These are phyloP conservation scores for Tetracladium setigerum DNA, from an alignment of 495 filamentous ascomycete species.

Conservation along the genomic window DNA sequence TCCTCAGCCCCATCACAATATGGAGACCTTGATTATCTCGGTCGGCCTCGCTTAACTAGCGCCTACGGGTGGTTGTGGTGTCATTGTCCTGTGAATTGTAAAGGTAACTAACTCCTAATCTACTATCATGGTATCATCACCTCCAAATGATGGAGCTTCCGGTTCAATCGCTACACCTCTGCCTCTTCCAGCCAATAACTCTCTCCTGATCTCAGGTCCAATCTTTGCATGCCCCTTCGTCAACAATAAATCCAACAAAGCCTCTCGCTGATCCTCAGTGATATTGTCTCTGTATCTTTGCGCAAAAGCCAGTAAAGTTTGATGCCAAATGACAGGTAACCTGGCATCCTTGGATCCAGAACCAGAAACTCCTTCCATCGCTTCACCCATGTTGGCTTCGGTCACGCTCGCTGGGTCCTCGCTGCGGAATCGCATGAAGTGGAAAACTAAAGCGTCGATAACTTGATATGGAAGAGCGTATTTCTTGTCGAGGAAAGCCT, in stretches of 20 bases:
- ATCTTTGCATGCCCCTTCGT: slow-evolving; percentile 82
- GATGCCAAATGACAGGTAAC: slow-evolving; percentile 86
- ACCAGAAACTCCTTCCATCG: slow-evolving; percentile 32
- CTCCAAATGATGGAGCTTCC: slow-evolving; percentile 39
- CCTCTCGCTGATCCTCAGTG: slow-evolving; percentile 89
- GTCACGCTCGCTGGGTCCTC: slow-evolving; percentile 33
- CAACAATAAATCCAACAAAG: slow-evolving; percentile 80
- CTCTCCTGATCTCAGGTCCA: slow-evolving; percentile 84
- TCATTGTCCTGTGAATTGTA: no score
- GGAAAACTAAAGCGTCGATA: slow-evolving; percentile 89
- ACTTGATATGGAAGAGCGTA: slow-evolving; percentile 95
- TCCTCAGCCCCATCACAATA: no score
- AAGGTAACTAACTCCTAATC: slow-evolving; percentile 26
- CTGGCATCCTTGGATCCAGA: slow-evolving; percentile 44
- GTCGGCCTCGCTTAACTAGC: no score
- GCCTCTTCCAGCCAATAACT: slow-evolving; percentile 82
- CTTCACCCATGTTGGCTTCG: slow-evolving; percentile 35
- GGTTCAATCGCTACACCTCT: slow-evolving; percentile 65
- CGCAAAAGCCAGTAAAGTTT: slow-evolving; percentile 78
- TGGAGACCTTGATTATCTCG: no score
- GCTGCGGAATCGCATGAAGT: slow-evolving; percentile 82
- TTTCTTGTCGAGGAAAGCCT: slow-evolving; percentile 87
- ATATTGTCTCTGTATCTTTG: slow-evolving; percentile 91
- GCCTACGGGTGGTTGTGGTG: no score
- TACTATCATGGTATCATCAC: slow-evolving; percentile 89